These are phyloP conservation scores for Aspergillus ochraceus DNA, from an alignment of 2,329 filamentous ascomycete genomes.

Conservation along the genomic window DNA sequence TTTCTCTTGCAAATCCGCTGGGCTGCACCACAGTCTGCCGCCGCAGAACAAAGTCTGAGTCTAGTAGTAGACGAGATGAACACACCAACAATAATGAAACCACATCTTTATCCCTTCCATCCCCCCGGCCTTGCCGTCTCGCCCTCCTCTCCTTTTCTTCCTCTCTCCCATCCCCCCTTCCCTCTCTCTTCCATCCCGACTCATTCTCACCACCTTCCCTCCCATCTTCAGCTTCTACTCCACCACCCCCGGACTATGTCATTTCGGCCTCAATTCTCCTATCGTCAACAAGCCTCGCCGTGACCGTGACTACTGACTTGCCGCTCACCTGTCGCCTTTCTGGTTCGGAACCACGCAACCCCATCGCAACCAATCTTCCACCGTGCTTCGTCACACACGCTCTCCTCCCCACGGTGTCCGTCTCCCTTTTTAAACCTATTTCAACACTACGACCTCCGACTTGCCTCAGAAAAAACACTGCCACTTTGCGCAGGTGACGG, in stretches of 20 bases:
- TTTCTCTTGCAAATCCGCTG: conserved; percentile 8
- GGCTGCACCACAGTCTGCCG: conserved; percentile 16
- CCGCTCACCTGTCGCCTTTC: conserved; percentile 20
- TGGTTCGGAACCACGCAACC: conserved; percentile 12
- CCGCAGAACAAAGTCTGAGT: conserved; percentile 20
- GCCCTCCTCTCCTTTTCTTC: conserved; percentile 16
- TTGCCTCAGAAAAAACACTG: conserved; percentile 10
- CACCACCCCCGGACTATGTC: conserved; percentile 32
- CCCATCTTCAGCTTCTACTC: conserved; percentile 17
- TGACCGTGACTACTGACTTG: conserved; percentile 24
- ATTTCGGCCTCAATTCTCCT: conserved; percentile 25
- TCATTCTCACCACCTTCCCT: conserved; percentile 10
- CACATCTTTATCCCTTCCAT: conserved; percentile 29
- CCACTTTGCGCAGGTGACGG: conserved; percentile 5
- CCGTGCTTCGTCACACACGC: conserved; percentile 17
- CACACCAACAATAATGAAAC: conserved; percentile 36
- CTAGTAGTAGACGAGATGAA: conserved; percentile 23
- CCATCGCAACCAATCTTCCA: conserved; percentile 10
- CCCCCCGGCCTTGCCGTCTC: conserved; percentile 22
- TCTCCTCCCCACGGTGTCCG: conserved; percentile 18
- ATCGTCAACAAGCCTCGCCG: conserved; percentile 29
- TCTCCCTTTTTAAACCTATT: not conserved
- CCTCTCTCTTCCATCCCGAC: conserved; percentile 11
- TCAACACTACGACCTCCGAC: not conserved
- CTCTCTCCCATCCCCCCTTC: conserved; percentile 14